Percentiles rank a stretch among this genome's conserved stretches.
These are phyloP conservation scores for Sextonia rubra DNA, from an alignment of 164 flowering plant genomes.

Conservation along the genomic window DNA sequence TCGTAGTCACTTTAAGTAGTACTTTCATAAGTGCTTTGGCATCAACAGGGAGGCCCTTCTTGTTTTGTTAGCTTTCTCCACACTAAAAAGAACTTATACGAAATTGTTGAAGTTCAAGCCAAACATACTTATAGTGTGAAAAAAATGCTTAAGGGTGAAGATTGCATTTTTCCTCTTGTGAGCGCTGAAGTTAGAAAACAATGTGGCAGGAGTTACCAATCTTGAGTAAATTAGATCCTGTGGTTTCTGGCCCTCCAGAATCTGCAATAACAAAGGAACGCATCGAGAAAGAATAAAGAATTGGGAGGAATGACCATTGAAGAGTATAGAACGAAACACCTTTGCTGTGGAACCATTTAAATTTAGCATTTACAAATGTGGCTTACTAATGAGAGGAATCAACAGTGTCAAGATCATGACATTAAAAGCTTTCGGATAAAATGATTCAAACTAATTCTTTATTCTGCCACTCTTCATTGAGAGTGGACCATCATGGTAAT, in stretches of 20 bases:
- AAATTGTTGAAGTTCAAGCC: too few relatives aligned
- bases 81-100: too few relatives aligned
- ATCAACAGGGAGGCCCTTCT: too few relatives aligned
- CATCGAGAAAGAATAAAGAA: slow-evolving; percentile 59
- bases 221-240: slow-evolving; percentile 76
- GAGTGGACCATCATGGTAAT: neutral
- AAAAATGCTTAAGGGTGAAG: neutral
- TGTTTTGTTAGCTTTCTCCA: too few relatives aligned
- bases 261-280: slow-evolving; percentile 71
- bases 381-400: neutral
- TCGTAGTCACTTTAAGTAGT: too few relatives aligned
- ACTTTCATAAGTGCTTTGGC: too few relatives aligned
- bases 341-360: neutral
- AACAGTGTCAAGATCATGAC: neutral
- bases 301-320: slow-evolving; percentile 68
- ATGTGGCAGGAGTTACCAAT: slow-evolving; percentile 74
- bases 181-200: slow-evolving; percentile 2
- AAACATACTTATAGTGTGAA: too few relatives aligned
- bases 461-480: neutral
- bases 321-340: slow-evolving; percentile 30
- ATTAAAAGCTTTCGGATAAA: neutral
- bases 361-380: neutral
- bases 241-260: slow-evolving; percentile 71
- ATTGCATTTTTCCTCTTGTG: neutral
- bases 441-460: neutral